A percentile compares a stretch with the other conserved stretches of the same genome.
These are phyloP conservation scores for Tolypocladium pustulatum DNA, from an alignment of 2,329 filamentous ascomycete genomes.

Conservation along the genomic window DNA sequence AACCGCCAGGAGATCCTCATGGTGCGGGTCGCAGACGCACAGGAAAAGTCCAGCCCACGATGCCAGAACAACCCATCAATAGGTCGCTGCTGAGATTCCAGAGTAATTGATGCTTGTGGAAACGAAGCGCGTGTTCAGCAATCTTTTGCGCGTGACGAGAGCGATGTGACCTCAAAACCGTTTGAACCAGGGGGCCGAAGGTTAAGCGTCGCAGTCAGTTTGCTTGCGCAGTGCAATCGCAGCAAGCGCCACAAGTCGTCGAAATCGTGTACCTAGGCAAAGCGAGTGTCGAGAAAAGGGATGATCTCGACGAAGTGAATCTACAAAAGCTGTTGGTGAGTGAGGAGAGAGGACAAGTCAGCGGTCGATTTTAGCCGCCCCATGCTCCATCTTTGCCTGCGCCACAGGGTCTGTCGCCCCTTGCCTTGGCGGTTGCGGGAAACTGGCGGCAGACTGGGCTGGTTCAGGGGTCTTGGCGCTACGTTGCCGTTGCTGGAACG, in stretches of 20 bases:
- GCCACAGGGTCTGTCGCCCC: neutral
- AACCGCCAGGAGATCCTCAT: constrained; percentile 21
- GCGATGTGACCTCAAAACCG: neutral
- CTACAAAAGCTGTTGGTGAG: neutral
- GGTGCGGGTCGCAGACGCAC: constrained; percentile 1
- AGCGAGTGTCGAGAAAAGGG: neutral
- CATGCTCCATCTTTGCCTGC: neutral
- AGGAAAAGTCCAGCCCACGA: neutral
- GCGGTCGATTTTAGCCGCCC: neutral
- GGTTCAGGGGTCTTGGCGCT: neutral
- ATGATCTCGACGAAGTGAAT: neutral
- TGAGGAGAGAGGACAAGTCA: neutral
- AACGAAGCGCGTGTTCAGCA: neutral
- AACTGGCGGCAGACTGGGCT: no score
- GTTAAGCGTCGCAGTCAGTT: neutral
- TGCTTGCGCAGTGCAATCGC: neutral
- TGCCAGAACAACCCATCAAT: neutral
- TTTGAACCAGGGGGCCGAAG: neutral
- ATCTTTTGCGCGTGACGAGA: neutral
- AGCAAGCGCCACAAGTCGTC: neutral
- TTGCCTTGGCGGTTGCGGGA: neutral
- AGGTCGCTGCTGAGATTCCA: no score
- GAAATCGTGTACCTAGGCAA: neutral
- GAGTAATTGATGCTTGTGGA: neutral
- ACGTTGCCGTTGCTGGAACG: neutral